These are phyloP conservation scores for Dicorynia guianensis DNA, from an alignment of 306 rosid species.

Conservation along the genomic window DNA sequence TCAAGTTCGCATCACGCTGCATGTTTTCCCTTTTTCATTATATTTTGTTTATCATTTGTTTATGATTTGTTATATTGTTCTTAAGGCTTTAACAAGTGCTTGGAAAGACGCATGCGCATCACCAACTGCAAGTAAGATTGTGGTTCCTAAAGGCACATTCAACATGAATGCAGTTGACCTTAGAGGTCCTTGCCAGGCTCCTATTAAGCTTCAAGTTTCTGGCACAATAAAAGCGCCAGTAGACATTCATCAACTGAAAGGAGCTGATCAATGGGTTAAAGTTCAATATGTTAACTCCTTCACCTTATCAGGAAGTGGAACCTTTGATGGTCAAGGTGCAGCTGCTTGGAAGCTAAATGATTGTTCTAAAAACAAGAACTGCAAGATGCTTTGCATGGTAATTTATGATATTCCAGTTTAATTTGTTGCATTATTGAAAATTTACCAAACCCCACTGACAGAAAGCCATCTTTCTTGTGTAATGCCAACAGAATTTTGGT, in stretches of 20 bases:
- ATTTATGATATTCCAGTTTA: not conserved
- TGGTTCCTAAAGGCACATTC: conserved; percentile 38
- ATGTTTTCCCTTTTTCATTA: not conserved
- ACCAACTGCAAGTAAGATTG: conserved; percentile 32
- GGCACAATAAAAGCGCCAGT: conserved; percentile 53
- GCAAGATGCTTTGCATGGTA: conserved; percentile 46
- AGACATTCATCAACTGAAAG: not conserved
- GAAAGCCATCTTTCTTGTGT: not conserved
- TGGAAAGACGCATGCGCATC: conserved; percentile 55
- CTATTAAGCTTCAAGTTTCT: conserved; percentile 44
- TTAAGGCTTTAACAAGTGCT: conserved; percentile 44
- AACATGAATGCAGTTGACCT: conserved; percentile 22
- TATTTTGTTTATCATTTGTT: not conserved
- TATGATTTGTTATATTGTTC: not conserved
- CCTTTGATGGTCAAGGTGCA: conserved; percentile 58
- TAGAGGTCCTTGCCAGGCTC: conserved; percentile 57
- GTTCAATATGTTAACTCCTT: conserved; percentile 36
- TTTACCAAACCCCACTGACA: no score
- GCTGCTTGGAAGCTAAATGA: conserved; percentile 45
- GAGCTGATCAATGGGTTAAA: conserved; percentile 46
- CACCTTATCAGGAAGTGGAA: conserved; percentile 53
- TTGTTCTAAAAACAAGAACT: conserved; percentile 27
- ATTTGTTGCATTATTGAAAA: no score
- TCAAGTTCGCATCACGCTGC: no score
- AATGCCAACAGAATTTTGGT: conserved; percentile 45